Evolutionary conservation across 2,329 filamentous ascomycete genomes (phyloP), one percentile per base, ranked within the genome.

Genomic region (Monosporascus ibericus): DNA sequence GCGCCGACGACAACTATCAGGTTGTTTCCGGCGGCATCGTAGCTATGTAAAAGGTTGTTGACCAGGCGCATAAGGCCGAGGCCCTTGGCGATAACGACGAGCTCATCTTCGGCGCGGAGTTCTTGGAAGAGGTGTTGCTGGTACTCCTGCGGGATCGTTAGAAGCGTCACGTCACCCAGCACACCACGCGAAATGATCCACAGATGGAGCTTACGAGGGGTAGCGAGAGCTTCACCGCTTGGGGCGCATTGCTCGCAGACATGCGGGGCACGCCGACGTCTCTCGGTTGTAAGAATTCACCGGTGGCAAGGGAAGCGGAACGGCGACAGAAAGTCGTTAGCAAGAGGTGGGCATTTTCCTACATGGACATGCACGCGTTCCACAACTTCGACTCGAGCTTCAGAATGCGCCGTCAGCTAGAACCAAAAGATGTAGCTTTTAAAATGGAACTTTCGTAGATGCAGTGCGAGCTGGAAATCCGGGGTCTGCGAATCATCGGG

Each of bases 111-210:
- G 55, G 84, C 77, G 58, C 90, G 87, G 60, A 95, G 84, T 73
- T 94, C 88, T 69, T 88, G 90, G 75, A 97, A 97, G 64, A 97
- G 84, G 65, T 90, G 87, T 75, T 97, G 92, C 75, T 99, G 94
- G 71, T 95, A 99, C 78, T 91, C 79, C 84, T 87, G 55, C 5
- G 34, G 18, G 20, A 51, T 18, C 54, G 48, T 53, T 46, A 52
- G 42, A 24, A 27, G 50, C 27, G 9, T 14, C 27, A 14, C 27
- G 27, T 14, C 27, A 11, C 9, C 27, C 27, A 30, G 27, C 9
- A 30, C 27, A 11, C 27, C 27, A 4, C 8, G 27, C 27, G 27
- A 30, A 53, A 53, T 46, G 50, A 64, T 55, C 60, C 22, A n/a
- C 24, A 18, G 8, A 34, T 52, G 51, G 11, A 11, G 44, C 48